Base-by-base conservation (phyloP, 495 filamentous ascomycete genomes). In the Coniosporium apollinis region DNA sequence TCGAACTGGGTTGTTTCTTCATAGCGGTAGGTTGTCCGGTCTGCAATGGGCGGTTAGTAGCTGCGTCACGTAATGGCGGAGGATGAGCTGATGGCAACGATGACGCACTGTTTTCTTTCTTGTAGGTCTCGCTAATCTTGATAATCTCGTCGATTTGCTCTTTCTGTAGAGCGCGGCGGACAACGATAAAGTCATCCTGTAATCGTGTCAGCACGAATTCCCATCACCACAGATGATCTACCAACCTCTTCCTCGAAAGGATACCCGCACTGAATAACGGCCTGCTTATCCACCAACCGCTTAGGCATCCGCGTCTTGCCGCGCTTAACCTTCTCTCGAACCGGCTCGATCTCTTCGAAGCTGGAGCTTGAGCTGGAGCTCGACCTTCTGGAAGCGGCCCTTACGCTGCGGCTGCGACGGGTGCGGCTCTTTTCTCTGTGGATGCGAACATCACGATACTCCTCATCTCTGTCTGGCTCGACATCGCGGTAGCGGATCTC, bases 91-190 rank as follows among this genome's bases (percentile, higher is more conserved):
- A 25, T 7, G 11, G 30, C 21, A 3, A 17, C n/a, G 29, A 34
- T n/a, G 20, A 28, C 56, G 32, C 43, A 69, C 62, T 57, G 34
- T 56, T 65, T 52, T 72, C 69, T 41, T 73, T 77, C 20, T 80
- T 70, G 42, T 59, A 59, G 15, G 22, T 46, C 46, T 81, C 77
- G 50, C 82, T 91, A 26, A 83, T 59, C 41, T 69, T 75, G 43
- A 94, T 78, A 36, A 92, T 61, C 44, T 87, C 77, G 48, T 93
- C 84, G 46, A 94, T 94, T 42, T 91, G 80, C 19, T 83, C 73
- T 41, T 89, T 86, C 9, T 78, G 82, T 16, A 94, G 65, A 2
- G 85, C 85, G 42, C 76, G 72, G 46, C 74, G 70, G 13, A 94
- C 75, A 39, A 92, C 66, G 48, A 87, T 69, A 33, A 71, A 71